Base-by-base conservation (phyloP, 441 rosid genomes). In the Jatropha podagrica region DNA sequence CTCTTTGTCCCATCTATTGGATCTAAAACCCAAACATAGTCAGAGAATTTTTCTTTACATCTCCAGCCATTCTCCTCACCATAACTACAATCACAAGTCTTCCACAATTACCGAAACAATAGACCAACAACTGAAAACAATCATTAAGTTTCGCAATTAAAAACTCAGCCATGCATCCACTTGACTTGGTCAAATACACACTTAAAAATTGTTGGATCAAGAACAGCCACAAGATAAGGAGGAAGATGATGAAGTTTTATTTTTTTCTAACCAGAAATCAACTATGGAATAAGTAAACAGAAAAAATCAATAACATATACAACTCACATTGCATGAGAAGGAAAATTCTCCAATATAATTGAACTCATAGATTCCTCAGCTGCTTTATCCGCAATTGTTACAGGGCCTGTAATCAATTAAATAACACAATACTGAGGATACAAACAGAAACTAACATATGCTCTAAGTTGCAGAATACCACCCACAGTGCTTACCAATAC, bases 1-100 rank as follows among this genome's bases (percentile, higher is more conserved):
- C 97, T 94, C 88, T 91, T 94, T n/a, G 99, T 96, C 72, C 98
- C 98, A 23, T 96, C 99, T 23, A 92, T 96, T 32, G 99, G 99
- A 84, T 94, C 98, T 76, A 94, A 82, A 83, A 94, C 92, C 99
- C 99, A 96, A 81, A 96, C 97, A 85, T 86, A 93, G 79, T 93
- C 96, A 9, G 98, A 85, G 89, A 79, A 87, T 65, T 88, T 79
- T 75, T 91, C 90, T 72, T 84, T 85, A 86, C 96, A 94, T 79
- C 87, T 89, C 99, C 99, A 96, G 17, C 98, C 97, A 64, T 89
- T 91, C 86, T 95, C 99, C 89, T 95, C 99, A 41, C 99, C 99
- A 74, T 68, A 92, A 81, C 99, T 96, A 86, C 81, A 84, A 76
- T 70, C 64, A 78, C 75, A 84, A 63, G 42, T 20, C 27, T 77